Conservation (phyloP, 768 basidiomycete species). For the Lentinula sp. region DNA sequence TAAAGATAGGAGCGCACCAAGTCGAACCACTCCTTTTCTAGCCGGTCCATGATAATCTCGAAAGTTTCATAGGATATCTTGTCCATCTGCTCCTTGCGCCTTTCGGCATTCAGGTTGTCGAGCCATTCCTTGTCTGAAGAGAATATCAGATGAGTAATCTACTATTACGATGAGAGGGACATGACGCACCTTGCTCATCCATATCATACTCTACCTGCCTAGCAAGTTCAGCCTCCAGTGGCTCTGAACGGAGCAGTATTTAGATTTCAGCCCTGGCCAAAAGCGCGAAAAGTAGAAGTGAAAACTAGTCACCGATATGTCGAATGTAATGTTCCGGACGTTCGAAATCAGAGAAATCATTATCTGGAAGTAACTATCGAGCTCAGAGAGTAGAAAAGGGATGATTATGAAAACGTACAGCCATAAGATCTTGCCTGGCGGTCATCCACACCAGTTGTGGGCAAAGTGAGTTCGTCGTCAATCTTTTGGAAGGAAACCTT, state of each 20-base stretch:
- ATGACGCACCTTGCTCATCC: slow-evolving; percentile 86
- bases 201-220: slow-evolving; percentile 98
- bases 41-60: slow-evolving; percentile 93
- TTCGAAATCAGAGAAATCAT: slow-evolving; percentile 65
- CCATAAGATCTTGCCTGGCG: slow-evolving; percentile 62
- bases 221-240: slow-evolving; percentile 86
- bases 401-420: slow-evolving; percentile 41
- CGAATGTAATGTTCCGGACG: slow-evolving; percentile 86
- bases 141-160: background rate
- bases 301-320: slow-evolving; percentile 63
- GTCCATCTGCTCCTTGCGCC: slow-evolving; percentile 70
- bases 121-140: slow-evolving; percentile 90
- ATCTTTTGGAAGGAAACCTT: slow-evolving; percentile 65
- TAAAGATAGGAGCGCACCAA: slow-evolving; percentile 48
- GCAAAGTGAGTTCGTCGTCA: slow-evolving; percentile 54
- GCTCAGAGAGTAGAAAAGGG: background rate
- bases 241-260: slow-evolving; percentile 44
- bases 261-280: background rate
- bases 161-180: background rate
- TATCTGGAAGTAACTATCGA: slow-evolving; percentile 21
- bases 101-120: slow-evolving; percentile 73
- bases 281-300: background rate
- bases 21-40: slow-evolving; percentile 99
- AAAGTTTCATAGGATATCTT: slow-evolving; percentile 79
- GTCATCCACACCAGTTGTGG: slow-evolving; percentile 61